Evolutionary conservation across 2,329 filamentous ascomycete genomes (phyloP).

Genomic region (Aspergillus chevalieri): DNA sequence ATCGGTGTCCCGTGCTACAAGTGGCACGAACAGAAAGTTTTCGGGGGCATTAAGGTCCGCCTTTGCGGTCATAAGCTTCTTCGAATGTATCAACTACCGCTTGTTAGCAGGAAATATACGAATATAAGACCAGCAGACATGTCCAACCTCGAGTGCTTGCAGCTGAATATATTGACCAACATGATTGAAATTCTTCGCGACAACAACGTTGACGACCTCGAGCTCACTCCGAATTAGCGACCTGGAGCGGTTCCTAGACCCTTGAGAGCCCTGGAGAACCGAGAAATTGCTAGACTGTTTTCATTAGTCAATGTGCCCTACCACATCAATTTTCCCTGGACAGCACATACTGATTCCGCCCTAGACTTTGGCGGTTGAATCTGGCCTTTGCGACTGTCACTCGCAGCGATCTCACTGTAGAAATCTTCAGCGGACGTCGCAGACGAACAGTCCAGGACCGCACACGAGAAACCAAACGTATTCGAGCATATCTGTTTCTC

Average conservation of each 20-base stretch:
- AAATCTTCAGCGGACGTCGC: constrained; percentile 77
- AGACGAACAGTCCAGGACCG: constrained; percentile 65
- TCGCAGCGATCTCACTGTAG: constrained; percentile 58
- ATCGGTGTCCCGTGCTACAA: constrained; percentile 46
- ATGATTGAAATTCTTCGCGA: constrained; percentile 72
- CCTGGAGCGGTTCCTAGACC: constrained; percentile 15
- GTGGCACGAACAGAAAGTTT: constrained; percentile 71
- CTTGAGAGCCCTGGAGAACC: constrained; percentile 7
- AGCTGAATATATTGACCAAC: constrained; percentile 74
- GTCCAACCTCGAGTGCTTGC: constrained; percentile 58
- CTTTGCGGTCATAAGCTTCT: constrained; percentile 68
- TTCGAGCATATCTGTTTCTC: constrained; percentile 54
- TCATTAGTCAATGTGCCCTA: constrained; percentile 4
- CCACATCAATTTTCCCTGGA: neutral
- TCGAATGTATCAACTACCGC: constrained; percentile 67
- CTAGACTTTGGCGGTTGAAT: constrained; percentile 11
- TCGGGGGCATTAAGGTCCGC: constrained; percentile 68
- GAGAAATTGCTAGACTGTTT: constrained; percentile 17
- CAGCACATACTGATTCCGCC: constrained; percentile 16
- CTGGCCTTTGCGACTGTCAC: constrained; percentile 23
- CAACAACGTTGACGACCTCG: constrained; percentile 71
- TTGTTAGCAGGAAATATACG: constrained; percentile 4
- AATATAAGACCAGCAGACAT: neutral
- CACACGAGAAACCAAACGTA: constrained; percentile 66
- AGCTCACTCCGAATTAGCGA: constrained; percentile 30